Conservation (phyloP, 176 grass and related monocot species). For the Phoenix roebelenii region DNA sequence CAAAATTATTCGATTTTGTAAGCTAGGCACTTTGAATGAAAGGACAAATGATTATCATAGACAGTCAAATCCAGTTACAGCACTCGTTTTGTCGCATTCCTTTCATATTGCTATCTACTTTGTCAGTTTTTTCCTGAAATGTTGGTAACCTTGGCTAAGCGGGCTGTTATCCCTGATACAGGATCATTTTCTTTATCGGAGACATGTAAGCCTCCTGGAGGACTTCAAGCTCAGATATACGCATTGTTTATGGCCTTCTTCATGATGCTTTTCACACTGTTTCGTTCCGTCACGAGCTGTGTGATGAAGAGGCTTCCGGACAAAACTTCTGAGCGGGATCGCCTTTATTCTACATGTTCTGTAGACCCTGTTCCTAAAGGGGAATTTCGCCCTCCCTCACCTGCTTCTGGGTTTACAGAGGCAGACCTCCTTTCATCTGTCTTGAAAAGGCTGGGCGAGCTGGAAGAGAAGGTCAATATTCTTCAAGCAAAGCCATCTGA, state of each 20-base stretch:
- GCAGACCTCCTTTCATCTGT: slow-evolving; percentile 6
- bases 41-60: too few relatives aligned
- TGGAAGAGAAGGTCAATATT: slow-evolving; percentile 1
- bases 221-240: too few relatives aligned
- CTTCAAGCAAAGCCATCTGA: slow-evolving; percentile 11
- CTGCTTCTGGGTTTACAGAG: background rate
- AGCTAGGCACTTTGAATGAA: too few relatives aligned
- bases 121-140: too few relatives aligned
- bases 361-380: background rate
- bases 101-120: too few relatives aligned
- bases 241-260: background rate
- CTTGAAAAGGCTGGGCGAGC: background rate
- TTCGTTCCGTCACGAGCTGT: background rate
- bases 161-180: too few relatives aligned
- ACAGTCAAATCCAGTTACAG: too few relatives aligned
- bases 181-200: too few relatives aligned
- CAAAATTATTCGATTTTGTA: too few relatives aligned
- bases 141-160: too few relatives aligned
- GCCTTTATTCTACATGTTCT: background rate
- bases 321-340: background rate
- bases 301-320: background rate
- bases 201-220: too few relatives aligned
- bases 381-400: slow-evolving; percentile 7
- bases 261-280: background rate
- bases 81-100: too few relatives aligned